Evolutionary conservation across 352 stramenopile genomes (phyloP), one percentile per base, ranked within the genome.

Genomic region (Phytophthora macrochlamydospora): DNA sequence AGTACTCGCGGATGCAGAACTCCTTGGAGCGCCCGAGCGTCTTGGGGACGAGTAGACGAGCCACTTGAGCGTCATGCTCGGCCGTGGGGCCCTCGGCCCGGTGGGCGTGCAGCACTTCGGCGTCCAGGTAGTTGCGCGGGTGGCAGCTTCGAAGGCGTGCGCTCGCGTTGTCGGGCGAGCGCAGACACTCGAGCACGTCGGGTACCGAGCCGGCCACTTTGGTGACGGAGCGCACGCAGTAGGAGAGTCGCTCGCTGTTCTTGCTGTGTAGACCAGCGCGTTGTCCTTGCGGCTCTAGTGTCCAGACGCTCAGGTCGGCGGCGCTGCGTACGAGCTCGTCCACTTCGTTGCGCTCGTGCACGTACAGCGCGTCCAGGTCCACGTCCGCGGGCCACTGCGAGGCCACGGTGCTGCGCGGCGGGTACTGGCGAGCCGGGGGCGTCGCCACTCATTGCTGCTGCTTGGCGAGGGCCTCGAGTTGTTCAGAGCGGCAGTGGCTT

Each of bases 61-160:
- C 88, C 88, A 96, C 68, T 96, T 96, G 62, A 96, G 71, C 59
- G 85, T 81, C 59, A 96, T 78, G 37, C 81, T 94, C 87, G 45
- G 69, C 56, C 3, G 55, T 60, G 6, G 59, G 56, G 3, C 69
- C 59, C 12, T 74, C 51, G 9, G 40, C 43, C 12, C 70, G 53
- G 57, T 96, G 79, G 4, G 80, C 65, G 59, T 92, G 76, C 32
- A 96, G 67, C 55, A 96, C 88, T 68, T 96, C 85, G 38, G 78
- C 83, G 59, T 96, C 88, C 12, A 93, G 54, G 52, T 89, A 94
- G 54, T 83, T 85, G 44, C 90, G 89, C 49, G 73, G 38, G 62
- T 96, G 87, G 55, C 8, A 89, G 61, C 54, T 96, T 94, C 68
- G 65, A 92, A 90, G 18, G 38, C 77, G 79, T 43, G 90, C 82